Percentiles rank a stretch among this genome's conserved stretches.
phyloP scores from a whole-genome alignment of 2,329 filamentous ascomycete species.

The Pseudogymnoascus sp. region DNA sequence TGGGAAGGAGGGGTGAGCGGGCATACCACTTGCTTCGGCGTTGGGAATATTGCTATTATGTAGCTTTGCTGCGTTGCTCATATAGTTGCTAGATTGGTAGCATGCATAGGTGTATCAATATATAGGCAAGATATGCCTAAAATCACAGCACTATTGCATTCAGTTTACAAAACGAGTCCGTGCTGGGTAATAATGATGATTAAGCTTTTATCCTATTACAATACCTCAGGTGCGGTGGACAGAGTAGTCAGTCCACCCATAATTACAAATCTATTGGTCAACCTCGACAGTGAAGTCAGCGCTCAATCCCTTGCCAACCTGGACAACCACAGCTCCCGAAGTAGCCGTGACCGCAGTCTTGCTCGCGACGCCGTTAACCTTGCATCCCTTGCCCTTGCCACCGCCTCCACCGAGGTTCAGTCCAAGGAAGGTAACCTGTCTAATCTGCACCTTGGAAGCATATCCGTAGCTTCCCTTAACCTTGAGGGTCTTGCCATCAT shows the following conservation, averaged over 20 bases:
- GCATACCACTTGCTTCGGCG: background rate
- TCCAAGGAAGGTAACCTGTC: constrained; percentile 46
- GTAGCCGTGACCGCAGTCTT: background rate
- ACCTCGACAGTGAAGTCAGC: constrained; percentile 16
- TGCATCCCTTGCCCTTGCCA: constrained; percentile 13
- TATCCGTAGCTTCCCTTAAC: constrained; percentile 49
- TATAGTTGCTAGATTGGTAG: background rate
- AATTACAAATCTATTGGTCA: background rate
- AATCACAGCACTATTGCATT: background rate
- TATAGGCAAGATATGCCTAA: background rate
- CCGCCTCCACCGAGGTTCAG: constrained; percentile 7
- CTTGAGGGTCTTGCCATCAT: constrained; percentile 44
- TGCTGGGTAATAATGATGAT: background rate
- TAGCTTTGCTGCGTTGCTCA: background rate
- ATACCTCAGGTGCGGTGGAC: background rate
- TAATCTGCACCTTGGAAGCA: constrained; percentile 36
- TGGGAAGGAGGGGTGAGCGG: background rate
- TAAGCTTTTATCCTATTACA: background rate
- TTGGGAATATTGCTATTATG: background rate
- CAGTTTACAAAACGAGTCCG: background rate
- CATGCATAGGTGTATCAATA: background rate
- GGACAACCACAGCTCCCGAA: constrained; percentile 14
- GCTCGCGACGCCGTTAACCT: background rate
- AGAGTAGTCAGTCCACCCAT: background rate
- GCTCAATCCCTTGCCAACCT: constrained; percentile 14